Conservation (phyloP, 805 yeast genomes). For the Maudiozyma barnettii region DNA sequence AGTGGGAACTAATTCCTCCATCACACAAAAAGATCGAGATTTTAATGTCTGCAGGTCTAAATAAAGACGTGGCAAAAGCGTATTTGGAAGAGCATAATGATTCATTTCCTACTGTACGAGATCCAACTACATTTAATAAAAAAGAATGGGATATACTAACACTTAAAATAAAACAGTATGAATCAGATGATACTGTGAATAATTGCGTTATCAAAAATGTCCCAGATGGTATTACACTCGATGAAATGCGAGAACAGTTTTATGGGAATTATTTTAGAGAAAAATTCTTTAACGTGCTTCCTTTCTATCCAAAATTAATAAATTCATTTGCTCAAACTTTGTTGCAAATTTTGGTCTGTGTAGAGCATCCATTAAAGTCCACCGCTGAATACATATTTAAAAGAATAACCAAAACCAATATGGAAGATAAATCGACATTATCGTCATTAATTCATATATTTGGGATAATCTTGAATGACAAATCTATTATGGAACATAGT, state of each 20-base stretch:
- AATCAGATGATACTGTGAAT: neutral
- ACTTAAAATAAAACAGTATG: neutral
- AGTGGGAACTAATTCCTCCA: slow-evolving; percentile 25
- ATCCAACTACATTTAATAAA: slow-evolving; percentile 16
- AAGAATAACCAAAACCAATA: slow-evolving; percentile 31
- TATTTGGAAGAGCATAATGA: slow-evolving; percentile 29
- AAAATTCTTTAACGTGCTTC: slow-evolving; percentile 35
- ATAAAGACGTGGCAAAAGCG: slow-evolving; percentile 23
- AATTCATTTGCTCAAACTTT: slow-evolving; percentile 34
- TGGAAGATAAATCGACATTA: slow-evolving; percentile 23
- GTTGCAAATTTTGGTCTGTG: slow-evolving; percentile 28
- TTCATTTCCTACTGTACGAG: slow-evolving; percentile 19
- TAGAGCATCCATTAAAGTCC: slow-evolving; percentile 27
- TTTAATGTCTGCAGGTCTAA: slow-evolving; percentile 22
- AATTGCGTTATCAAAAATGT: neutral
- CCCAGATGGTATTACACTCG: slow-evolving; percentile 16
- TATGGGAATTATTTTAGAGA: slow-evolving; percentile 30
- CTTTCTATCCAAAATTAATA: slow-evolving; percentile 34
- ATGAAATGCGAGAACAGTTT: slow-evolving; percentile 31
- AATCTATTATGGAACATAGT: slow-evolving; percentile 30
- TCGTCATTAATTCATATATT: slow-evolving; percentile 37
- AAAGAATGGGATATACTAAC: slow-evolving; percentile 26
- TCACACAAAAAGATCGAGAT: slow-evolving; percentile 17
- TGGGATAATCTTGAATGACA: slow-evolving; percentile 35
- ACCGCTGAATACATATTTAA: slow-evolving; percentile 32